Conservation (phyloP, 108 stramenopile species). For the Hondaea fermentalgiana region DNA sequence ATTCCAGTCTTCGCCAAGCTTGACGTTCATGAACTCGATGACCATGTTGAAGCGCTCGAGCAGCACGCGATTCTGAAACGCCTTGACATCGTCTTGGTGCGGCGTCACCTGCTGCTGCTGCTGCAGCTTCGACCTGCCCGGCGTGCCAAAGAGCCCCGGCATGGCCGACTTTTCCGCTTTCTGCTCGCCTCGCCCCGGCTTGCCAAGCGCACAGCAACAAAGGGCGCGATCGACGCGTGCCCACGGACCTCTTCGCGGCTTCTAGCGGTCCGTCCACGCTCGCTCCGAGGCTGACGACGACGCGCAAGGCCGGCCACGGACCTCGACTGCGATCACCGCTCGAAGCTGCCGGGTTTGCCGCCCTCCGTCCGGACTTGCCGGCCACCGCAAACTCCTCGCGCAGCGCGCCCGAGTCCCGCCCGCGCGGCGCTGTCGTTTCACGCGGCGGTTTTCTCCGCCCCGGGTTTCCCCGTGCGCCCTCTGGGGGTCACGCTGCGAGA, state of each 20-base stretch:
- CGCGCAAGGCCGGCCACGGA: too few species aligned
- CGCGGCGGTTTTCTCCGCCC: background rate
- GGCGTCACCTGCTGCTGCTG: background rate
- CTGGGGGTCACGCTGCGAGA: background rate
- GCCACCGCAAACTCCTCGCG: background rate
- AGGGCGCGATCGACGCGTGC: background rate
- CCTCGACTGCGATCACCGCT: too few species aligned
- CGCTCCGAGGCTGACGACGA: too few species aligned
- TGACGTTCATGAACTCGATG: conserved; percentile 13
- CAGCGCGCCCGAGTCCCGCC: background rate
- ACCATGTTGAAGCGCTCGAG: background rate
- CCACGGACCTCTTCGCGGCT: background rate
- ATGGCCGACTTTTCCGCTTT: background rate
- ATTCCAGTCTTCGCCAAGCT: background rate
- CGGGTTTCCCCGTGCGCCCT: background rate
- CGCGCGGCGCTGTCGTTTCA: background rate
- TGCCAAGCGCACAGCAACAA: background rate
- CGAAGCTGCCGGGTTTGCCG: background rate
- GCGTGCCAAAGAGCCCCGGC: background rate
- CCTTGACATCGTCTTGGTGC: background rate
- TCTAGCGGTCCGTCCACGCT: too few species aligned
- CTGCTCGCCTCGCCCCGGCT: background rate
- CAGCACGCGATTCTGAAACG: conserved; percentile 4
- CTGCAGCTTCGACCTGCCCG: background rate
- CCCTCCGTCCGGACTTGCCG: background rate